Evolutionary conservation across 345 rosid species (phyloP), one percentile per base, ranked within the genome.

Genomic region (Melastoma malabathricum): DNA sequence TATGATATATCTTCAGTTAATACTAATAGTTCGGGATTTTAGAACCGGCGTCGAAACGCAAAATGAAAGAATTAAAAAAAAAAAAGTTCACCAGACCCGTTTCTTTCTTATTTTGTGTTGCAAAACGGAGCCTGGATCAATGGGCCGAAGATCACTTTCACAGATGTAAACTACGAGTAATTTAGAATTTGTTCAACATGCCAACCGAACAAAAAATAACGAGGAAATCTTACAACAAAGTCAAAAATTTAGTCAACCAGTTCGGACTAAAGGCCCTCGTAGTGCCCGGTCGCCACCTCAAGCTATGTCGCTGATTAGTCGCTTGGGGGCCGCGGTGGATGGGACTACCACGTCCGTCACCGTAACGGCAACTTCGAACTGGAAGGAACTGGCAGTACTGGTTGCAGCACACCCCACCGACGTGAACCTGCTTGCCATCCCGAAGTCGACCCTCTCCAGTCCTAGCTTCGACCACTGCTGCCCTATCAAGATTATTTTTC

Each of bases 381-480:
- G 97, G 97, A 58, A 83, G 59, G 25, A 89, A 68, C 63, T 82
- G 56, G 62, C 97, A 89, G 54, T 84, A 89, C 52, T 77, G 73
- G 43, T 84, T 92, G 6, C 84, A 69, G 47, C 89, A 84, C 23
- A 84, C 58, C 29, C 95, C 73, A 1, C 83, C 92, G 52, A 82
- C 81, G 18, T 79, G 75, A 31, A 77, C 68, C 15, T 95, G 89
- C 55, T 59, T 76, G 19, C 95, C 47, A 85, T 55, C 19, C 95
- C 95, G 2, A 89, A 78, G 82, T 89, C 92, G 60, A 85, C 72
- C 59, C 57, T 71, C 6, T 89, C 93, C 25, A 89, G 61, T 38
- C 95, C 97, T 48, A 89, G 78, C 38, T 79, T 78, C 58, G 97
- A 89, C 97, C 97, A 89, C 46, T 89, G 89, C 92, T 0, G 77